These are phyloP conservation scores for Phytophthora brassicae DNA, from an alignment of 352 stramenopile genomes.

Conservation along the genomic window DNA sequence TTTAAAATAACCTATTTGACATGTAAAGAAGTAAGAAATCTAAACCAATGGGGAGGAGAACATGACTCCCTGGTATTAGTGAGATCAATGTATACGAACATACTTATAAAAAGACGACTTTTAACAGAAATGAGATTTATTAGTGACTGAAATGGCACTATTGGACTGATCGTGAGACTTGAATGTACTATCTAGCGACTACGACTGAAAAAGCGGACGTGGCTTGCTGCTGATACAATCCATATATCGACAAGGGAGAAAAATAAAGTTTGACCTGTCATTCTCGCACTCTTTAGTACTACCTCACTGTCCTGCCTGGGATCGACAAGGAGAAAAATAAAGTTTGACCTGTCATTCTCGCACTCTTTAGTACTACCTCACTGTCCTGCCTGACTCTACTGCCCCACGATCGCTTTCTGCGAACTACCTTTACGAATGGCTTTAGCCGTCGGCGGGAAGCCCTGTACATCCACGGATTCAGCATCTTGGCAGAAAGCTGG, in stretches of 20 bases:
- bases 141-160: neutral
- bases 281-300: slow-evolving; percentile 18
- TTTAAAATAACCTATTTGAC: too few species aligned
- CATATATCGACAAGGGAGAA: slow-evolving; percentile 2
- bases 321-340: slow-evolving; percentile 20
- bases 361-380: slow-evolving; percentile 14
- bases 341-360: slow-evolving; percentile 19
- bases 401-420: slow-evolving; percentile 29
- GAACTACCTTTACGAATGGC: slow-evolving; percentile 35
- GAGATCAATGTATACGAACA: too few species aligned
- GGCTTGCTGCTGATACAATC: too few species aligned
- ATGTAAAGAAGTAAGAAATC: too few species aligned
- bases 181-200: too few species aligned
- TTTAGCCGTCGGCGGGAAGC: slow-evolving; percentile 33
- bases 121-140: neutral
- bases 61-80: too few species aligned
- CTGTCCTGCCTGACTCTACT: slow-evolving; percentile 25
- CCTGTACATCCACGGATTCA: slow-evolving; percentile 42
- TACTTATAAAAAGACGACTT: too few species aligned
- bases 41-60: neutral
- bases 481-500: slow-evolving; percentile 52
- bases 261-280: slow-evolving; percentile 26
- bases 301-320: slow-evolving; percentile 16
- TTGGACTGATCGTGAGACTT: too few species aligned
- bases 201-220: too few species aligned